These are phyloP conservation scores for Talaromyces islandicus DNA, from an alignment of 2,329 filamentous ascomycete genomes.

Conservation along the genomic window DNA sequence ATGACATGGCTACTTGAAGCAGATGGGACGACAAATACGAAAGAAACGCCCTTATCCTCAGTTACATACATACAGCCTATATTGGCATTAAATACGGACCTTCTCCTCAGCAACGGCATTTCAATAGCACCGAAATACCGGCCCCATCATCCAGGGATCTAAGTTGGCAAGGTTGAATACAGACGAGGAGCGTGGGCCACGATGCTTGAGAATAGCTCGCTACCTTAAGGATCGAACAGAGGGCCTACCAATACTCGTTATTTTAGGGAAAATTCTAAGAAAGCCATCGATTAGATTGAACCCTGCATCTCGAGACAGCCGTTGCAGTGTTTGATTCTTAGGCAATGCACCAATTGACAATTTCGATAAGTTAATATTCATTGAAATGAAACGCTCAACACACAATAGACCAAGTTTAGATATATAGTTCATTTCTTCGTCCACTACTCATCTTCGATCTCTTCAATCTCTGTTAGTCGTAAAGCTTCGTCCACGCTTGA, in stretches of 20 bases:
- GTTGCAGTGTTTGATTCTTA: not conserved
- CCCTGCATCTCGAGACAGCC: not conserved
- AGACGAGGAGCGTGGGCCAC: too few species aligned
- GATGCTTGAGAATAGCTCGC: not conserved
- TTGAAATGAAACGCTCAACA: not conserved
- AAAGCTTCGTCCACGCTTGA: constrained; percentile 78
- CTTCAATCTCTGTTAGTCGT: constrained; percentile 69
- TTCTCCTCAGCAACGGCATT: not conserved
- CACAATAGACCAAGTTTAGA: not conserved
- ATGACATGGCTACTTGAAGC: constrained; percentile 12
- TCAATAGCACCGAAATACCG: not conserved
- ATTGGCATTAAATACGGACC: not conserved
- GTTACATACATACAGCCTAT: not conserved
- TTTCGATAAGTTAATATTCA: not conserved
- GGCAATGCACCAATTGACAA: too few species aligned
- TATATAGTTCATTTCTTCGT: not conserved
- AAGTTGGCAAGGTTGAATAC: not conserved
- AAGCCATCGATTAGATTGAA: not conserved
- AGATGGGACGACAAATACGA: not conserved
- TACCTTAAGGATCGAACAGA: not conserved
- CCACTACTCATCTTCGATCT: constrained; percentile 19
- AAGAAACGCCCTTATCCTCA: not conserved
- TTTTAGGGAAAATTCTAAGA: not conserved
- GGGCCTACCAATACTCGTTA: not conserved
- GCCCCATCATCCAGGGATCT: not conserved